Evolutionary conservation across 2,329 filamentous ascomycete genomes (phyloP), one percentile per base, ranked within the genome.

Genomic region (Ophiostoma perfectum): DNA sequence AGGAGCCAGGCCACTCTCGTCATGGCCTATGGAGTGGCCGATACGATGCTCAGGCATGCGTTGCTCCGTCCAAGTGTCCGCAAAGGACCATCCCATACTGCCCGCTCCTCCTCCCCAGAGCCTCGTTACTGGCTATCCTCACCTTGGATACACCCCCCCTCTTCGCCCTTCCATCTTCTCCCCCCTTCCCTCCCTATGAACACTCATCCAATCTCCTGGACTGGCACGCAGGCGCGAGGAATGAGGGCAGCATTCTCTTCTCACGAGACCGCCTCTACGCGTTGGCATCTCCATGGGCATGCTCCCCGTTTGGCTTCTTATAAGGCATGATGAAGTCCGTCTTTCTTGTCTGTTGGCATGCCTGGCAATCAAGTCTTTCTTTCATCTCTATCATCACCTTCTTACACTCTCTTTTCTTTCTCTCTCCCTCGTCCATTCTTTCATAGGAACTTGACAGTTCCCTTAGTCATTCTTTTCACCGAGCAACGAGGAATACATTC

Each of bases 171-270:
- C 27, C 66, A 52, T 44, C 66, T 65, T 14, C 58, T 38, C 66
- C 58, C 38, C 62, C 62, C 49, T 14, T 39, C 62, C 70, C 66
- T 73, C 68, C 69, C 68, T 73, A 69, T 64, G 16, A 55, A 69
- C 70, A 52, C 64, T n/a, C 44, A 68, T 68, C 68, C 66, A 67
- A 69, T 69, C 66, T 69, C 67, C 66, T 45, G 39, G 47, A 70
- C 66, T 71, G 70, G 70, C 44, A 69, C 67, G 70, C 38, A 68
- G 67, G 67, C 65, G 64, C 67, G 47, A 70, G 70, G 70, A 71
- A 71, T 71, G 70, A 64, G 45, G 67, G 39, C 66, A 65, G 58
- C 69, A 71, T 68, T 67, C 67, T 69, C 69, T 42, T 45, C 18
- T 14, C 60, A 42, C 55, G 65, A 67, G 45, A 39, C 67, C 44